Base-by-base conservation (phyloP, 148 eudicot species). In the Vaccinium vitisidaea region DNA sequence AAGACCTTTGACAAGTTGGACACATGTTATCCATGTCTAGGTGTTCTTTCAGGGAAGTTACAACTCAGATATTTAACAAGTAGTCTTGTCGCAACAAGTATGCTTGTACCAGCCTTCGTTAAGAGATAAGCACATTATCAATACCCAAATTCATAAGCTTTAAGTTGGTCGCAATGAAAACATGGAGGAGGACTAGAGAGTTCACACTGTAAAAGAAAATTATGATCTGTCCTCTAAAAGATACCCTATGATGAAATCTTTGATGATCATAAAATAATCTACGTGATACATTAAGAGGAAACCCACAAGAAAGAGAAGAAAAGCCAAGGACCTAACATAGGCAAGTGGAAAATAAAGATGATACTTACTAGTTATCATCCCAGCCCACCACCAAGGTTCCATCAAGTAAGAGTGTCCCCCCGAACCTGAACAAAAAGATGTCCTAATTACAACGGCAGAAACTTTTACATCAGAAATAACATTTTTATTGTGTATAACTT, bases 381-480 rank as follows among this genome's bases (percentile, higher is more conserved):
- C 99, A 85, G 91, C 92, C 99, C 99, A 96, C 99, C 99, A 96
- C 97, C 92, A 92, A 53, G 99, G 98, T 88, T 96, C 95, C 87
- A 69, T 75, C 86, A 96, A 88, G 86, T 96, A 96, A 8, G 98
- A 87, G 82, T 91, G 82, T 71, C 99, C 99, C 82, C 99, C 99
- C 23, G 95, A 90, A 81, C 97, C 99, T 96, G 91, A 52, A 54
- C 8, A 80, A 83, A 81, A 59, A 53, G 43, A 52, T 74, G 67
- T 23, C 82, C 49, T 73, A n/a, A 21, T 32, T 53, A 50, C 69
- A 53, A 83, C 0, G 1, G 10, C 16, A 39, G 8, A 59, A 36
- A 48, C 52, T 3, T 25, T 2, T 54, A 58, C n/a, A 16, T 21
- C 10, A 25, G 15, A n/a, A 18, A 83, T 8, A 83, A 18, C 39